phyloP scores from a whole-genome alignment of 225 moss, liverwort and hornwort genomes.

The Thuidium tamariscinum region DNA sequence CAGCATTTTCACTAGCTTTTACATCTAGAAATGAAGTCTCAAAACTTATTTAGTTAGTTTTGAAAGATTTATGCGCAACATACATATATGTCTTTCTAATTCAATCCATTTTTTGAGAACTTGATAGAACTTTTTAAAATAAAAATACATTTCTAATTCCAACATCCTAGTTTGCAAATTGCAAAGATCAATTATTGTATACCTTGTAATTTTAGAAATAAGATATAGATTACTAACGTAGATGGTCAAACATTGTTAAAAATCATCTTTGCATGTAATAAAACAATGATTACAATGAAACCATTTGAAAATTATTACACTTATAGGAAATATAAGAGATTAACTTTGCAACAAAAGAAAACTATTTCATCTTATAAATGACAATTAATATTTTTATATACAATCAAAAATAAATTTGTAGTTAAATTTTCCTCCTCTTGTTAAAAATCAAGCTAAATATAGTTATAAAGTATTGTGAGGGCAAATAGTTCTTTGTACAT shows the following conservation, averaged over 20 bases:
- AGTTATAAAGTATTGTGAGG: no score
- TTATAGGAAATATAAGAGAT: neutral
- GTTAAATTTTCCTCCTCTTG: no score
- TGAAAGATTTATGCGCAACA: neutral
- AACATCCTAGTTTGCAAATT: neutral
- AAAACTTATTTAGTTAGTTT: neutral
- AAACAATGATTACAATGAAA: neutral
- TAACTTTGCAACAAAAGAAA: neutral
- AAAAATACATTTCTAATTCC: neutral
- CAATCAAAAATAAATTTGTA: no score
- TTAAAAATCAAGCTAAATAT: no score
- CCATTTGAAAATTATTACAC: neutral
- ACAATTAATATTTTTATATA: neutral
- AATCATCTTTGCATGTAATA: neutral
- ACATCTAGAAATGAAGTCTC: neutral
- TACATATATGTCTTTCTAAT: neutral
- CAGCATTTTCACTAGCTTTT: neutral
- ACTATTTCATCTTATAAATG: no score
- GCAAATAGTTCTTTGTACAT: no score
- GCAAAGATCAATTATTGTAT: neutral
- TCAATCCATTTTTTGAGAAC: neutral
- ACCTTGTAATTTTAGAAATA: neutral
- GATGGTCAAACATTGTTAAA: neutral
- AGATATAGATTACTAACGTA: neutral
- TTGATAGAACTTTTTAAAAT: neutral